These are phyloP conservation scores for Coemansia sp. DNA, from an alignment of 192 early-diverging fungal species.

Conservation along the genomic window DNA sequence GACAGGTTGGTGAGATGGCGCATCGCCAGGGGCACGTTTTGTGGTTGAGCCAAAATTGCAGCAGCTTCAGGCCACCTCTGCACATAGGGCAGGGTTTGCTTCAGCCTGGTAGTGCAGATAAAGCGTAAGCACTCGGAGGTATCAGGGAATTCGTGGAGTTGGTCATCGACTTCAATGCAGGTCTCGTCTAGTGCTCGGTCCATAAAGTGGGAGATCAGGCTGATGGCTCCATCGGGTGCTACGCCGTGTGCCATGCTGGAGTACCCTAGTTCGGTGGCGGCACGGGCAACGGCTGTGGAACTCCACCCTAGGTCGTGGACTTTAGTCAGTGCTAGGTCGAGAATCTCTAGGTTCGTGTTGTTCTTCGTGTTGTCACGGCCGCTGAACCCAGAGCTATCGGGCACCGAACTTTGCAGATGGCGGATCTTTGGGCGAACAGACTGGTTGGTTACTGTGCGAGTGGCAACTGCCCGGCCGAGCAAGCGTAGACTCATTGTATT, in stretches of 20 bases:
- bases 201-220: constrained; percentile 78
- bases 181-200: constrained; percentile 63
- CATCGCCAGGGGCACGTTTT: constrained; percentile 70
- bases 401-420: background rate
- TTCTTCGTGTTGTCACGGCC: constrained; percentile 2
- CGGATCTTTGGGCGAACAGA: background rate
- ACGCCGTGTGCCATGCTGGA: constrained; percentile 72
- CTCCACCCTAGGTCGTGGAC: constrained; percentile 80
- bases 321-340: constrained; percentile 65
- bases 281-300: constrained; percentile 62
- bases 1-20: constrained; percentile 69
- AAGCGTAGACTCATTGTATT: background rate
- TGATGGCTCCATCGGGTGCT: constrained; percentile 63
- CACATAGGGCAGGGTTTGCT: constrained; percentile 71
- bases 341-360: constrained; percentile 48
- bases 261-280: constrained; percentile 68
- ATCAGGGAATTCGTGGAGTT: constrained; percentile 54
- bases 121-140: constrained; percentile 62
- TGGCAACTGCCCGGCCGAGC: background rate
- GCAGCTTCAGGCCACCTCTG: constrained; percentile 76
- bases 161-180: constrained; percentile 61
- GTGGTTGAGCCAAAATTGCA: constrained; percentile 78
- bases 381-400: constrained; percentile 12
- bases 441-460: background rate
- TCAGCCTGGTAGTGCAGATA: constrained; percentile 65